Conservation (phyloP, 495 filamentous ascomycete genomes). For the Neurospora tetraspora region DNA sequence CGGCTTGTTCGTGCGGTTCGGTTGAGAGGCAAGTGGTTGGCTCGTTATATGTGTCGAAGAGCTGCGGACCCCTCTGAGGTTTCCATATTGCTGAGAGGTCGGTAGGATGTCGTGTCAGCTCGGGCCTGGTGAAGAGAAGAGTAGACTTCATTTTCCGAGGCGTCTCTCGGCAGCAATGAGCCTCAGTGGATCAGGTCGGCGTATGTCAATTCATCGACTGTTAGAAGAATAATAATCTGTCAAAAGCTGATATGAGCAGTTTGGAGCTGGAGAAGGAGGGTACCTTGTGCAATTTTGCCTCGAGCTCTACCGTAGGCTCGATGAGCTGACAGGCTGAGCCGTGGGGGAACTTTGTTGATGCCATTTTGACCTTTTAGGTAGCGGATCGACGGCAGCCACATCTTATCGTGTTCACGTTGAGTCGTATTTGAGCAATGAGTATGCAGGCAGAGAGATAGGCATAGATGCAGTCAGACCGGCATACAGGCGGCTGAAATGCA, state of each 20-base stretch:
- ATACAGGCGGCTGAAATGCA: not conserved
- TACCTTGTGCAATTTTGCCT: too few species aligned
- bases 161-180: not conserved
- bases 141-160: not conserved
- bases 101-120: not conserved
- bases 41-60: not conserved
- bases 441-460: not conserved
- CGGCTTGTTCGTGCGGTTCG: not conserved
- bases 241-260: too few species aligned
- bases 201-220: not conserved
- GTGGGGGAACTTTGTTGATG: not conserved
- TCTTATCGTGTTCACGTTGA: not conserved
- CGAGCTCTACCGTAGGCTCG: too few species aligned
- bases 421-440: too few species aligned
- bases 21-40: not conserved
- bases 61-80: not conserved
- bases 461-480: not conserved
- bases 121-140: not conserved
- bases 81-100: not conserved
- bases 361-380: not conserved
- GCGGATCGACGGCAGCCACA: not conserved
- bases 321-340: too few species aligned
- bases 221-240: too few species aligned
- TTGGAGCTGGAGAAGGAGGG: too few species aligned
- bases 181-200: fast-evolving